A percentile compares a stretch with the other conserved stretches of the same genome.
Conservation (phyloP, 139 green algal species). For the Chlamydomonas schloesseri region DNA sequence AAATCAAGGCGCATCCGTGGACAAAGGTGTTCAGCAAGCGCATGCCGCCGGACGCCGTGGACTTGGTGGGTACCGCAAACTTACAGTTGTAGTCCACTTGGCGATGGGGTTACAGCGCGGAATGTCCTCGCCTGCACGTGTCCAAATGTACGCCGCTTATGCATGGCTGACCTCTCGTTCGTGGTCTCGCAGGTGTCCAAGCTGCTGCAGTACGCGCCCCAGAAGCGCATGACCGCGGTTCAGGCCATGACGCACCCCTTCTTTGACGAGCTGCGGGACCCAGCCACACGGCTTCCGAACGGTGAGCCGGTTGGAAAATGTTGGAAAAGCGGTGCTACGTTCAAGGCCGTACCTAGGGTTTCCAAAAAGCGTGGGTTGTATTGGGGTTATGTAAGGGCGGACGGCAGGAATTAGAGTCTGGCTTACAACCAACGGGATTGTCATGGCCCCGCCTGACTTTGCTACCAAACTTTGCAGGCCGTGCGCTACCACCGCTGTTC, state of each 20-base stretch:
- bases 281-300: conserved; percentile 85
- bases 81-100: no score
- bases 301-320: conserved; percentile 46
- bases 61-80: conserved; percentile 77
- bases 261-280: conserved; percentile 96
- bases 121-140: no score
- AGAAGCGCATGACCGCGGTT: conserved; percentile 78
- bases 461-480: conserved; percentile 66
- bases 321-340: background rate
- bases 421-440: no score
- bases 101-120: no score
- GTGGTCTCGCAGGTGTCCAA: conserved; percentile 77
- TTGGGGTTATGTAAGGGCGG: no score
- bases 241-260: conserved; percentile 92
- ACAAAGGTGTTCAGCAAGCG: conserved; percentile 96
- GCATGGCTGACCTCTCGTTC: background rate
- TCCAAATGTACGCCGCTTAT: no score
- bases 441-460: no score
- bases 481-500: conserved; percentile 88
- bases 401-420: no score
- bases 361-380: no score
- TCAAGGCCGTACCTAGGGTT: no score
- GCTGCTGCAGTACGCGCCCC: conserved; percentile 94
- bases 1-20: conserved; percentile 98
- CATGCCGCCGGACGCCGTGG: conserved; percentile 92